A percentile compares a stretch with the other conserved stretches of the same genome.
Conservation (phyloP, 129 eudicot genomes). For the Ambrosia trifida region DNA sequence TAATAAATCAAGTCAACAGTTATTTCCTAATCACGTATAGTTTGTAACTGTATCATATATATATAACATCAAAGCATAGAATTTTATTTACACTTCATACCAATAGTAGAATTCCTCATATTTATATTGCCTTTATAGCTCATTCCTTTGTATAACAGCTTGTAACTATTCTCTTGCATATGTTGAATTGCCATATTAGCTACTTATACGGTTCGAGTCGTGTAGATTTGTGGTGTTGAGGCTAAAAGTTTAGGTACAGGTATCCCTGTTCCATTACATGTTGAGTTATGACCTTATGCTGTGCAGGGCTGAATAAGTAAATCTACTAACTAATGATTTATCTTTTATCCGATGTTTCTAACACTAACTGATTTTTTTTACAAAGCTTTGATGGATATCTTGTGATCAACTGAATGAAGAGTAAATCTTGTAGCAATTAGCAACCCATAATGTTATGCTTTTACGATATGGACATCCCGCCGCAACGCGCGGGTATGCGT, state of each 20-base stretch:
- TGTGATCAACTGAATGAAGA: background rate
- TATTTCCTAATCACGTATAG: conserved; percentile 49
- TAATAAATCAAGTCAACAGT: conserved; percentile 25
- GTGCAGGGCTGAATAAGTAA: background rate
- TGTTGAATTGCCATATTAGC: background rate
- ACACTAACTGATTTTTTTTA: background rate
- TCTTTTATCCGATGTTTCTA: background rate
- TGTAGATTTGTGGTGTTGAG: conserved; percentile 4
- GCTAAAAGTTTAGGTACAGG: background rate
- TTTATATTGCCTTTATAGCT: conserved; percentile 13
- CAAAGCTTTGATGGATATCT: background rate
- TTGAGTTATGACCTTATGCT: background rate
- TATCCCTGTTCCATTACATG: background rate
- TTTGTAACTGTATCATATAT: conserved; percentile 31
- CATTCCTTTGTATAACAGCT: conserved; percentile 9
- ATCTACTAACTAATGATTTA: background rate
- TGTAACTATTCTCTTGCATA: conserved; percentile 1
- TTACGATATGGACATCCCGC: no score
- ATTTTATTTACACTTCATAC: conserved; percentile 1
- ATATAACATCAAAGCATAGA: conserved; percentile 18
- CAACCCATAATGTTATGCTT: background rate
- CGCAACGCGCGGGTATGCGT: no score
- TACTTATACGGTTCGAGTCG: background rate
- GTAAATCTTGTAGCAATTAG: background rate
- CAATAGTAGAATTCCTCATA: conserved; percentile 5